Evolutionary conservation across 352 stramenopile genomes (phyloP).

Genomic region (Globisporangium polare): DNA sequence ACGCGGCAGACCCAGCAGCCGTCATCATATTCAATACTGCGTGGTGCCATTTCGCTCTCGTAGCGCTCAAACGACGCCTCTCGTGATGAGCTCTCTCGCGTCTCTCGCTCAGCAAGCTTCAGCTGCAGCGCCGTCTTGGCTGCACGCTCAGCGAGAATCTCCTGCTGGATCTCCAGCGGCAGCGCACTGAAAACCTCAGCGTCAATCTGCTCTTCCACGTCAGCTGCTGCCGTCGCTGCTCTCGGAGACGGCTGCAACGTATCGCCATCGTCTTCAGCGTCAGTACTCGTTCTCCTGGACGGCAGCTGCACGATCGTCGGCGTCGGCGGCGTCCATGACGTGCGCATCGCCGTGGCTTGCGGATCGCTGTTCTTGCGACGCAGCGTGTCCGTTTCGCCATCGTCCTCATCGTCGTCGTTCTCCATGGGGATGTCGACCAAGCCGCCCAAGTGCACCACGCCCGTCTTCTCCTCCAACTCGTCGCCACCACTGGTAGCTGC

Average conservation of each 20-base stretch:
- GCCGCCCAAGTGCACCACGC: neutral
- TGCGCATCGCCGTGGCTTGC: neutral
- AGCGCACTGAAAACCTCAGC: conserved; percentile 15
- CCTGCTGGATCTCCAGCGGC: conserved; percentile 14
- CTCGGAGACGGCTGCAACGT: neutral
- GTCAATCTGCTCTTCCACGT: conserved; percentile 11
- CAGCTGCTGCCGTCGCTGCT: neutral
- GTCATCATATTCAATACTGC: neutral
- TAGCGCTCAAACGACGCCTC: neutral
- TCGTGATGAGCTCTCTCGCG: neutral
- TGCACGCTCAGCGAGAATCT: conserved; percentile 13
- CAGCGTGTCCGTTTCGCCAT: neutral
- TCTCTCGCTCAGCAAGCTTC: neutral
- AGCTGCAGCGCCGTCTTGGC: neutral
- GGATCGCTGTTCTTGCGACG: neutral
- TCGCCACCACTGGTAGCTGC: neutral
- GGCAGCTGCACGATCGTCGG: conserved; percentile 19
- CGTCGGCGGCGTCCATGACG: conserved; percentile 2
- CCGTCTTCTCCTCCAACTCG: conserved; percentile 14
- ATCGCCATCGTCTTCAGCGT: neutral
- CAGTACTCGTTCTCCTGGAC: neutral
- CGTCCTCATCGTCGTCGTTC: conserved; percentile 1
- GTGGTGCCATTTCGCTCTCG: neutral
- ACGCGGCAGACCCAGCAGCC: conserved; percentile 57
- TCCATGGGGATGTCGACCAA: conserved; percentile 17